Evolutionary conservation across 1,139 yeast species (phyloP).

Genomic region (Sugiyamaella pinicola): DNA sequence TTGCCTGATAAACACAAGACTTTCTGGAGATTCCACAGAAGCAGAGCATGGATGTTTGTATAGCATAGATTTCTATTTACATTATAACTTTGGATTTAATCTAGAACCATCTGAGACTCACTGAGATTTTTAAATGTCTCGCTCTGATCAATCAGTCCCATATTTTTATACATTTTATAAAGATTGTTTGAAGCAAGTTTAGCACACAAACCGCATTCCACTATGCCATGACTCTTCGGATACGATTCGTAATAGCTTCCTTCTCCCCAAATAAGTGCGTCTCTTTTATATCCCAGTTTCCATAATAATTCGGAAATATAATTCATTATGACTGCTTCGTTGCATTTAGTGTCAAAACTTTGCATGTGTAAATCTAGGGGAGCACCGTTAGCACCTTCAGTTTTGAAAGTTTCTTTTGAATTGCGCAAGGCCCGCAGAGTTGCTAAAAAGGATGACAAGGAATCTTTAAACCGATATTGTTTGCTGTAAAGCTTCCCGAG

Average conservation of each 20-base stretch:
- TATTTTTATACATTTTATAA: constrained; percentile 45
- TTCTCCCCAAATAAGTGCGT: constrained; percentile 67
- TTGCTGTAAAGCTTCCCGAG: constrained; percentile 40
- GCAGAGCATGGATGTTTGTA: too few species aligned
- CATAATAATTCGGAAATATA: constrained; percentile 69
- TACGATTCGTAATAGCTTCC: constrained; percentile 48
- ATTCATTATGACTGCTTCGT: constrained; percentile 51
- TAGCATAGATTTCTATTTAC: not conserved
- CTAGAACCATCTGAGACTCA: constrained; percentile 27
- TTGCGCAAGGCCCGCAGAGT: constrained; percentile 36
- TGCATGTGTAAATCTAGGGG: constrained; percentile 18
- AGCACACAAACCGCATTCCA: constrained; percentile 48
- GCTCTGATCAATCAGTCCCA: constrained; percentile 41
- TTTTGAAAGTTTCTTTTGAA: constrained; percentile 17
- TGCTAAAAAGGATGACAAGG: constrained; percentile 41
- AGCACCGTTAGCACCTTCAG: not conserved
- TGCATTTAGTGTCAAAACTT: constrained; percentile 29
- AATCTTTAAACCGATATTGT: constrained; percentile 32
- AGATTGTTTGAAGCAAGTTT: constrained; percentile 45
- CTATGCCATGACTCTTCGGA: constrained; percentile 40
- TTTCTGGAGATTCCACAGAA: too few species aligned
- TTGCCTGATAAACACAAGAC: too few species aligned
- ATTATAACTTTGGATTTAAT: constrained; percentile 8
- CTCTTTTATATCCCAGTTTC: constrained; percentile 54
- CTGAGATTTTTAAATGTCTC: constrained; percentile 36